These are phyloP conservation scores for Clarireedia paspali DNA, from an alignment of 2,329 filamentous ascomycete species.

Conservation along the genomic window DNA sequence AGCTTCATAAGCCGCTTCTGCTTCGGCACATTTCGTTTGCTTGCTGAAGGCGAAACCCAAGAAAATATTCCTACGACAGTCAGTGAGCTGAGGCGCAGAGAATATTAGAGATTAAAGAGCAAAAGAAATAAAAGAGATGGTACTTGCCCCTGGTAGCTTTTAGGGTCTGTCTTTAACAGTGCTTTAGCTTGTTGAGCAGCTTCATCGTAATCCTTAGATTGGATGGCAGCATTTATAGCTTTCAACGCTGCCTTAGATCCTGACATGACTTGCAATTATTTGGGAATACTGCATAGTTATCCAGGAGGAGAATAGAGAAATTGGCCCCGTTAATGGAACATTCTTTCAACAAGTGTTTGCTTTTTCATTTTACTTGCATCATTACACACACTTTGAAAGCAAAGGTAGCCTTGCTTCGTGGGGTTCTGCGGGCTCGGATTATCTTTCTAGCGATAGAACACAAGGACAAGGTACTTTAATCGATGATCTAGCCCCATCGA, in stretches of 20 bases:
- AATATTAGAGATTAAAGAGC: not conserved
- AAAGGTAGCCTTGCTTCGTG: no score
- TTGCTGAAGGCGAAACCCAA: constrained; percentile 80
- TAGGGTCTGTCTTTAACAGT: constrained; percentile 62
- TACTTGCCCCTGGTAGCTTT: constrained; percentile 73
- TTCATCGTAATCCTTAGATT: constrained; percentile 70
- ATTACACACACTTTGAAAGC: no score
- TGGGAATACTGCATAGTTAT: not conserved
- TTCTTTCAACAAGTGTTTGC: no score
- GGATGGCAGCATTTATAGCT: constrained; percentile 69
- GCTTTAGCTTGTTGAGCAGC: constrained; percentile 62
- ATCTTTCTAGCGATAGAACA: no score
- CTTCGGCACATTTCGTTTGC: constrained; percentile 59
- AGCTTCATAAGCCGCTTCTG: constrained; percentile 67
- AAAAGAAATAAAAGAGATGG: not conserved
- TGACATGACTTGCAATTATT: constrained; percentile 21
- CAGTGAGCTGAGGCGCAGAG: not conserved
- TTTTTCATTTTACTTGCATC: no score
- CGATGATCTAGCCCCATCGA: no score
- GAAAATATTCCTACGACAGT: constrained; percentile 61
- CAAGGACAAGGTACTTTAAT: no score
- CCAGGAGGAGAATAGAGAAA: no score
- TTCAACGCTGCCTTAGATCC: constrained; percentile 66
- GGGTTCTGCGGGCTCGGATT: no score
- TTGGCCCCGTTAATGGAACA: no score